Evolutionary conservation across 2,329 filamentous ascomycete genomes (phyloP), one percentile per base, ranked within the genome.

Genomic region (Fusarium sp.): DNA sequence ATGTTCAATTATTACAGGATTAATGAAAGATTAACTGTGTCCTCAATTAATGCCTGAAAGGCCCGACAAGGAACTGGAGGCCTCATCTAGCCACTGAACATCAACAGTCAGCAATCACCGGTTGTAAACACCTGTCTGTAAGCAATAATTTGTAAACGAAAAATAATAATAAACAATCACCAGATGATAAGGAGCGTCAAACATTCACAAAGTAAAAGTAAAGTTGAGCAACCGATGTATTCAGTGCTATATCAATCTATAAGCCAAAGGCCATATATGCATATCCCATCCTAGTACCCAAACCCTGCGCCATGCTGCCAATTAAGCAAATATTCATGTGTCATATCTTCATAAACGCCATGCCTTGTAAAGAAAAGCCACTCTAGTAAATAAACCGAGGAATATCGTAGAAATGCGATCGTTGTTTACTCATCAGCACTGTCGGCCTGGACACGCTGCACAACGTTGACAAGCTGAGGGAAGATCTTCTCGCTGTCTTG

Each of bases 361-460:
- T 66, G 58, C 61, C 67, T 57, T 46, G 28, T 18, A 45, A 31
- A 30, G 30, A 30, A 9, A 31, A 45, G 16, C 10, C 40, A 26
- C 26, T 45, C 42, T 45, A 45, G 42, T 31, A 20, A 33, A 50
- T 20, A 2, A 8, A 20, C 23, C 47, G 13, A n/a, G 11, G 38
- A 15, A 26, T 46, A 11, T 31, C 4, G n/a, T 12, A 45, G n/a
- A 45, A 15, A 36, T 37, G 8, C 16, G 11, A 26, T 8, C 10
- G 5, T 23, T 28, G 76, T 74, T 83, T 81, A 85, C 61, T 84
- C 82, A 61, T 83, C 79, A 15, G 70, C 75, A 66, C 80, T 80
- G 71, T 88, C 86, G n/a, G 82, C 85, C 82, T 97, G 93, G 31
- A 98, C 94, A 79, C 91, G 92, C 82, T 91, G 87, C 60, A 98